Base-by-base conservation (phyloP, 106 monocot species). In the Apostasia shenzhenica region DNA sequence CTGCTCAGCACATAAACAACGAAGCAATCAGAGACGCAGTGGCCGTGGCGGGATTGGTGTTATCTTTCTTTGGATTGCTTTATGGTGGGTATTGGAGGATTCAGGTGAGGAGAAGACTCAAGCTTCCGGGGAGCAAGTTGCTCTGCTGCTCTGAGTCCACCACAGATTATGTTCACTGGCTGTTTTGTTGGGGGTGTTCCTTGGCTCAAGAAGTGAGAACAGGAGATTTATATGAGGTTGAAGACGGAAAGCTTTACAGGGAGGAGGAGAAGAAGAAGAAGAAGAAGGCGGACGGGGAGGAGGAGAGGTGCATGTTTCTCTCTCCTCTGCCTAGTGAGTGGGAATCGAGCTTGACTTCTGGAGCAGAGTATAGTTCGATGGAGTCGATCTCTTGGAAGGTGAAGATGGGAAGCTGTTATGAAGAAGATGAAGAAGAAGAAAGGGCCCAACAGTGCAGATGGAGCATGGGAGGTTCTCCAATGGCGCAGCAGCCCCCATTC, bases 1-100 rank as follows among this genome's bases (percentile, higher is more conserved):
- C 74, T 2, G 67, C 74, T 1, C 3, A 57, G 48, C 55, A 74
- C 37, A 74, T 67, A 9, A 67, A 58, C 43, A 58, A 74, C 14
- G 66, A 38, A 11, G 42, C 11, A 45, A 55, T 74, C 2, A 66
- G 67, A 13, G 55, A 67, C 0, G 48, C 57, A 0, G 74, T 74
- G 2, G 57, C 55, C n/a, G 1, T 56, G 6, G 14, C 66, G 0
- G 66, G 67, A 5, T 5, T 74, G 46, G 41, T 67, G 41, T 57
- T 74, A 1, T 57, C 66, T 49, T 6, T 67, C 2, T 74, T 53
- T 5, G 67, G 74, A 14, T 50, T 74, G 41, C 8, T 74, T 2
- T 67, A 74, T 49, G 74, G 74, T 6, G 67, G 67, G 0, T 74
- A 48, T 55, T 74, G 67, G 74, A 74, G 74, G 48, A 55, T 48